Base-by-base conservation (phyloP, 1,284 basidiomycete species). In the Xerocomus amazonicus region DNA sequence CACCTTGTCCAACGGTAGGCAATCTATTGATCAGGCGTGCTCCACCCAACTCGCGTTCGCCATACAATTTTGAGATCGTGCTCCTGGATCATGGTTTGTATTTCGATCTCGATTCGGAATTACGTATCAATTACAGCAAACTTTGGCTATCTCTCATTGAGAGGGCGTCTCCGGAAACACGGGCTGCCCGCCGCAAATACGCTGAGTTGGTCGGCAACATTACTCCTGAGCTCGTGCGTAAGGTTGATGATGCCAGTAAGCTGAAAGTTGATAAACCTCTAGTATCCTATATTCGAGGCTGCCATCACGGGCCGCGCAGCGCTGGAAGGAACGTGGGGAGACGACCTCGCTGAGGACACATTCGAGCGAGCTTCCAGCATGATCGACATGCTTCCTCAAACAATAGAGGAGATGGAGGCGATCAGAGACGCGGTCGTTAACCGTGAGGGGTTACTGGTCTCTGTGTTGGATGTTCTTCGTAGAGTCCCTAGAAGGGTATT, bases 21-120 rank as follows among this genome's bases (percentile, higher is more conserved):
- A 98, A 98, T 66, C 74, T 99, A 19, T 76, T 99, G 27, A 96
- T 99, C 51, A 84, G 94, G 49, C 84, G 88, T 1, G 79, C 85
- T 8, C 77, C 81, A 2, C 56, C 64, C 9, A 58, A 55, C 3
- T 90, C 91, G 1, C 76, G 76, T 48, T 93, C 90, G 6, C 90
- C 91, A 0, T 90, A 90, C 71, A 96, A 96, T 67, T 97, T 97
- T 62, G 95, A 98, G 65, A 87, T 97, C 43, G 92, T 92, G 17
- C 76, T 97, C 1, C 73, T 97, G 48, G 94, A 97, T 62, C 94
- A 97, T 57, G 94, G 90, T 3, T 72, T 92, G 16, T 97, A 97
- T 69, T 97, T 97, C 59, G 93, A 96, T 65, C 74, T 97, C 3
- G 84, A 91, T 47, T 72, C 81, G 26, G 76, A 83, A 26, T 73